Conservation (phyloP, 2,329 filamentous ascomycete species). For the Colletotrichum sp. region DNA sequence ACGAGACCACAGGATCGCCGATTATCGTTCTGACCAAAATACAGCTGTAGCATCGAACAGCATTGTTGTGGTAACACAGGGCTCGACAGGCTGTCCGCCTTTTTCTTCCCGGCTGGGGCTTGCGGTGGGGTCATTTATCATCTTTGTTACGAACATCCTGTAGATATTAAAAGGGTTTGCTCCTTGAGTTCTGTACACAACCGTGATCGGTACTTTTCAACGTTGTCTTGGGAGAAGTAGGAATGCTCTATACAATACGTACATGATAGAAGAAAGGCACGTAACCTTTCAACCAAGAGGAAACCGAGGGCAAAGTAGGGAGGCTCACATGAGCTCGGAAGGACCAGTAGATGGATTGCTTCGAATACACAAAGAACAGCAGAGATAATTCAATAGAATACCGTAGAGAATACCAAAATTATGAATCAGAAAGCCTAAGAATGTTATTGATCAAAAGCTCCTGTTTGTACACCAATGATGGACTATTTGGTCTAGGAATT, state of each 20-base stretch:
- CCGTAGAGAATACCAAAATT: too few relatives aligned
- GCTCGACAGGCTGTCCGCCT: neutral
- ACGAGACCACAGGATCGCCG: accelerated
- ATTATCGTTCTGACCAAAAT: neutral
- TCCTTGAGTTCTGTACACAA: neutral
- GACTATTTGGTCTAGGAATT: accelerated
- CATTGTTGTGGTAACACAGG: neutral
- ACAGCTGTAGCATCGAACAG: neutral
- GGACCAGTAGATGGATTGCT: neutral
- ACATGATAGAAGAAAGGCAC: accelerated
- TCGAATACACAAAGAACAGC: too few relatives aligned
- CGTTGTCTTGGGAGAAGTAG: neutral
- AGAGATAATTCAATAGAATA: too few relatives aligned
- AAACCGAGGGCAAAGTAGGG: neutral
- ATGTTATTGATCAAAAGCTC: too few relatives aligned
- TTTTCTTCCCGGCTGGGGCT: neutral
- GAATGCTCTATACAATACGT: neutral
- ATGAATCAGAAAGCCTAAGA: too few relatives aligned
- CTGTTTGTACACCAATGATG: neutral
- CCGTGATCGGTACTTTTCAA: neutral
- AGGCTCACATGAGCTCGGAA: accelerated
- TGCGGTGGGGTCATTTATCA: neutral
- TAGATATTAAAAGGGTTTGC: neutral
- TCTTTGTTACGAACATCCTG: neutral
- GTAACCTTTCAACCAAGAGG: neutral